Conservation (phyloP, 2,329 filamentous ascomycete genomes). For the Rachicladosporium sp. region DNA sequence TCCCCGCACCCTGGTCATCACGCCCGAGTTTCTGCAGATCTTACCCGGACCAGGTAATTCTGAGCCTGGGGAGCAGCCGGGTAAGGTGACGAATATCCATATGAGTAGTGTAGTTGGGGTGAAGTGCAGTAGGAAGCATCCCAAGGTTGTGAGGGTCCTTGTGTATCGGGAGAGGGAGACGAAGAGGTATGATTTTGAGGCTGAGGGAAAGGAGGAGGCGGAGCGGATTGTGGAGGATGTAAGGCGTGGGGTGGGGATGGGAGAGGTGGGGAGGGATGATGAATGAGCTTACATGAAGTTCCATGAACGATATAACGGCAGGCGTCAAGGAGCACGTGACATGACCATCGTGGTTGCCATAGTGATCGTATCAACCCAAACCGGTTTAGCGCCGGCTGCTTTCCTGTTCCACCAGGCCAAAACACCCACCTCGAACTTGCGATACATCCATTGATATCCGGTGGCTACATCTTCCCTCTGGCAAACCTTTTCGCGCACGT, state of each 20-base stretch:
- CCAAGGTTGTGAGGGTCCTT: constrained; percentile 66
- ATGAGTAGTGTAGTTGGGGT: constrained; percentile 73
- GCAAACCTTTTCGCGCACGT: too few relatives aligned
- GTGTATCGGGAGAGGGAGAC: constrained; percentile 65
- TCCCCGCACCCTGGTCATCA: constrained; percentile 64
- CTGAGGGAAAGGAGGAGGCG: constrained; percentile 58
- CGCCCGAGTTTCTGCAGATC: constrained; percentile 78
- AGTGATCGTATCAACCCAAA: too few relatives aligned
- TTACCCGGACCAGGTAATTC: constrained; percentile 44
- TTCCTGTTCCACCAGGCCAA: too few relatives aligned
- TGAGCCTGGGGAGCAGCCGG: constrained; percentile 27
- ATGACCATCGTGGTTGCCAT: too few relatives aligned
- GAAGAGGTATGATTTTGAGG: constrained; percentile 77
- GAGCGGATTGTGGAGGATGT: constrained; percentile 69
- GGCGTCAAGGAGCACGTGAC: too few relatives aligned
- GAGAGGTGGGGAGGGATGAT: too few relatives aligned
- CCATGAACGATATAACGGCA: too few relatives aligned
- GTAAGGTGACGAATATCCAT: constrained; percentile 66
- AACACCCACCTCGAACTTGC: too few relatives aligned
- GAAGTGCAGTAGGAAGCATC: constrained; percentile 68
- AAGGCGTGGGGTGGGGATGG: constrained; percentile 45
- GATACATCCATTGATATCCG: too few relatives aligned
- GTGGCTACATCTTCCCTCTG: too few relatives aligned
- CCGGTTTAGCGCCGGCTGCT: too few relatives aligned
- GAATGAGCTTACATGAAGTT: too few relatives aligned